Evolutionary conservation across 305 asterid species (phyloP).

Genomic region (Fraxinus baroniana): DNA sequence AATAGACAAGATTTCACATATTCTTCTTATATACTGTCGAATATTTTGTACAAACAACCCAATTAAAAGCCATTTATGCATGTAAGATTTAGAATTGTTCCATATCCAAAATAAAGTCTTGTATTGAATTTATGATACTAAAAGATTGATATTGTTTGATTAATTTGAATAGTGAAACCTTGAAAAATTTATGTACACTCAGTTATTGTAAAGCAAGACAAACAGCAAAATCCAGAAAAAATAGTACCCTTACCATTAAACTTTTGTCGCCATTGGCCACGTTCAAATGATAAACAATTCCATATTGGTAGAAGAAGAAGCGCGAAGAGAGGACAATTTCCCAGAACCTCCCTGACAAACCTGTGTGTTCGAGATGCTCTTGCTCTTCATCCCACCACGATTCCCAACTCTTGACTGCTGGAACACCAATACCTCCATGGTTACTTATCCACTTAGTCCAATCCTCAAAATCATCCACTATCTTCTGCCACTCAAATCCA

Average conservation of each 20-base stretch:
- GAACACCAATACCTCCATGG: slow-evolving; percentile 22
- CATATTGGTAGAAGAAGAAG: slow-evolving; percentile 26
- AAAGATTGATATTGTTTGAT: not conserved
- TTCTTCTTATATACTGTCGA: not conserved
- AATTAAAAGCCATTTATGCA: not conserved
- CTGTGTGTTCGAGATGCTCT: slow-evolving; percentile 24
- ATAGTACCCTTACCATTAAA: slow-evolving; percentile 3
- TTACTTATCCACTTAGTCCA: slow-evolving; percentile 23
- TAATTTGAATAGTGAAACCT: not conserved
- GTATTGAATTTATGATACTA: not conserved
- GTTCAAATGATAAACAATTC: slow-evolving; percentile 22
- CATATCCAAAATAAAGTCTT: not conserved
- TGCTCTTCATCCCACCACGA: slow-evolving; percentile 29
- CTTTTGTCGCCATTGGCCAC: slow-evolving; percentile 21
- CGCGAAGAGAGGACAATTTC: slow-evolving; percentile 21
- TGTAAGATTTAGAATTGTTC: slow-evolving; percentile 1
- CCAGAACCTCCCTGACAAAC: slow-evolving; percentile 11
- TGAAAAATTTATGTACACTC: not conserved
- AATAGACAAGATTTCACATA: not conserved
- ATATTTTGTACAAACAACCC: not conserved
- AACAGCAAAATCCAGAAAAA: not conserved
- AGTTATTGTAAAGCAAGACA: not conserved
- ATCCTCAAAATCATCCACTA: slow-evolving; percentile 26
- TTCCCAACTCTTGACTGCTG: slow-evolving; percentile 29
- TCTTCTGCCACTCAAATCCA: slow-evolving; percentile 31